Conservation (phyloP, 306 rosid species). For the Sesbania bispinosa region DNA sequence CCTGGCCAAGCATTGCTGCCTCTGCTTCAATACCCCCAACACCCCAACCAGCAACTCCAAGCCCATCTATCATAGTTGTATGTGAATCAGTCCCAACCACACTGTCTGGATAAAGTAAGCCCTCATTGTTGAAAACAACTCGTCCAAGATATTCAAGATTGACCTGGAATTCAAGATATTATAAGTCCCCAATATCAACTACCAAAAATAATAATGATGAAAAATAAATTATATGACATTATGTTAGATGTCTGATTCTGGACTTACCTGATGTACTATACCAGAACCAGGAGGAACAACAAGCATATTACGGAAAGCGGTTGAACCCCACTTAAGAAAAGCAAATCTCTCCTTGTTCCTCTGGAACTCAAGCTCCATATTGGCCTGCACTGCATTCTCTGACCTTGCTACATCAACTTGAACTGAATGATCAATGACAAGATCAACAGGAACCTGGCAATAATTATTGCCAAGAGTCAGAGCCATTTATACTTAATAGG, state of each 20-base stretch:
- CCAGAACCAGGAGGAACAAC: conserved; percentile 99
- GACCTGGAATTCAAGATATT: conserved; percentile 54
- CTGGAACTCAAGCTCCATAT: conserved; percentile 93
- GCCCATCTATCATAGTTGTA: conserved; percentile 98
- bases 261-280: conserved; percentile 94
- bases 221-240: conserved; percentile 1
- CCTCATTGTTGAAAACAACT: conserved; percentile 89
- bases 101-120: conserved; percentile 95
- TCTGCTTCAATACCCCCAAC: conserved; percentile 99
- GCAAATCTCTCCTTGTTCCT: conserved; percentile 97
- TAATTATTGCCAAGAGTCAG: neutral
- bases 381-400: conserved; percentile 96
- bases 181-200: conserved; percentile 19
- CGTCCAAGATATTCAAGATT: conserved; percentile 98
- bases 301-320: conserved; percentile 92
- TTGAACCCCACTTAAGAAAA: conserved; percentile 97
- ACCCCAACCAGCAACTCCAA: conserved; percentile 99
- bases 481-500: conserved; percentile 4
- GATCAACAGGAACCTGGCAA: conserved; percentile 95
- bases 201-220: neutral
- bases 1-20: conserved; percentile 99
- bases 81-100: conserved; percentile 99
- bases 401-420: conserved; percentile 95
- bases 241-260: conserved; percentile 11
- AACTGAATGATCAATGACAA: conserved; percentile 96